Conservation (phyloP, 1,284 basidiomycete genomes). For the Amylostereum chailletii region DNA sequence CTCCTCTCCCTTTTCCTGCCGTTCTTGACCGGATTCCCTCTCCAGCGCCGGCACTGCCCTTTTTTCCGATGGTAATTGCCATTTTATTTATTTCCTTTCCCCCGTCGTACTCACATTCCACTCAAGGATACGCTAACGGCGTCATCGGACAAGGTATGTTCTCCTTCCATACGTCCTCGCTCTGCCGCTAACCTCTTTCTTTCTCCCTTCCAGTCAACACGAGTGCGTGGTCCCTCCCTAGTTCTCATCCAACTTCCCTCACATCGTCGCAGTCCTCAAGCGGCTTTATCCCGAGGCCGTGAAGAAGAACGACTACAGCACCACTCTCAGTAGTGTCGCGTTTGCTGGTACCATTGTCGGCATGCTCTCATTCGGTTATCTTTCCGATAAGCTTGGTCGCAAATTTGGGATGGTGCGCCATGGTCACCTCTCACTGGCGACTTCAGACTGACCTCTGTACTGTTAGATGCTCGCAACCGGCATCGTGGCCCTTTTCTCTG, state of each 20-base stretch:
- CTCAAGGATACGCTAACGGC: slow-evolving; percentile 73
- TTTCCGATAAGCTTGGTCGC: slow-evolving; percentile 82
- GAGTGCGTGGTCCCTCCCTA: slow-evolving; percentile 29
- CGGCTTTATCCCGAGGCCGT: slow-evolving; percentile 50
- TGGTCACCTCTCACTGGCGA: not conserved
- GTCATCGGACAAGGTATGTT: slow-evolving; percentile 66
- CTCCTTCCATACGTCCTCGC: not conserved
- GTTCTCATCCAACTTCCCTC: not conserved
- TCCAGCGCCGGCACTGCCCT: slow-evolving; percentile 74
- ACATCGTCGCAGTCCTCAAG: slow-evolving; percentile 40
- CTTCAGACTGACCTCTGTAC: not conserved
- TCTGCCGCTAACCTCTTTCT: slow-evolving; percentile 1
- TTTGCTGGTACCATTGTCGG: slow-evolving; percentile 86
- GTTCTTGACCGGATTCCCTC: slow-evolving; percentile 4
- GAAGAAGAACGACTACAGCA: slow-evolving; percentile 44
- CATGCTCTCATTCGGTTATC: slow-evolving; percentile 67
- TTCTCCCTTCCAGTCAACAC: slow-evolving; percentile 43
- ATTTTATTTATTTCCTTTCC: not conserved
- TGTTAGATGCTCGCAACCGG: slow-evolving; percentile 64
- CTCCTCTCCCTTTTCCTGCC: not conserved
- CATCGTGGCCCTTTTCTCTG: slow-evolving; percentile 76
- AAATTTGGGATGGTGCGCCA: slow-evolving; percentile 29
- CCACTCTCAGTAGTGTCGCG: slow-evolving; percentile 54
- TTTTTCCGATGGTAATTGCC: slow-evolving; percentile 71
- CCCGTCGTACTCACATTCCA: not conserved